Evolutionary conservation across 2,329 filamentous ascomycete genomes (phyloP), one percentile per base, ranked within the genome.

Genomic region (Trichoderma sp.): DNA sequence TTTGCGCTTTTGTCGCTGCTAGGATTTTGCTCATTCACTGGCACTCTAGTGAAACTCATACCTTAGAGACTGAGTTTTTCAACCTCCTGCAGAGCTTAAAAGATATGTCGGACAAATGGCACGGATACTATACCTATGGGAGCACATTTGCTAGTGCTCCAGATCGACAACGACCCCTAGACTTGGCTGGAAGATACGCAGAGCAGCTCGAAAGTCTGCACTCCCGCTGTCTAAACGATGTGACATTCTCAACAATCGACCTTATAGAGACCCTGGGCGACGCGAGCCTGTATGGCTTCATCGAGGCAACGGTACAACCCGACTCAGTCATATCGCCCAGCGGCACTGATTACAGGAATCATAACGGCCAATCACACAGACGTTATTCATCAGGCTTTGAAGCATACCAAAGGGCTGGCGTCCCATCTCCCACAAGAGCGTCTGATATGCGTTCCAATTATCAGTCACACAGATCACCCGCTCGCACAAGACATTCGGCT

Each of bases 101-200:
- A 51, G 43, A 51, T 51, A 51, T 51, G 43, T 51, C 43, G 4
- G 43, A 51, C 9, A 51, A 51, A 21, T 51, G 43, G 43, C 43
- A 51, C n/a, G 43, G 43, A 51, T 51, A 51, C n/a, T 51, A 51
- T n/a, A 51, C 43, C 1, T 51, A 21, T 21, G 43, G n/a, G 43
- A 51, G 9, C 43, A 51, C 43, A 4, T 51, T 51, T 51, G n/a
- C n/a, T 12, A 12, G 8, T 51, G n/a, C n/a, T 51, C 43, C 58
- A 39, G 26, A 43, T 21, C 39, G 39, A 8, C 24, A 53, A 24
- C 43, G 15, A 34, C 2, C 15, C n/a, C 11, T 51, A 6, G 62
- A 71, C 34, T 43, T 71, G 51, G 61, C 70, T 30, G 34, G 32
- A n/a, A 66, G 51, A 53, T 71, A 71, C 8, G 70, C 63, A 26